Conservation (phyloP, 768 basidiomycete species). For the Pleurotus pulmonarius region DNA sequence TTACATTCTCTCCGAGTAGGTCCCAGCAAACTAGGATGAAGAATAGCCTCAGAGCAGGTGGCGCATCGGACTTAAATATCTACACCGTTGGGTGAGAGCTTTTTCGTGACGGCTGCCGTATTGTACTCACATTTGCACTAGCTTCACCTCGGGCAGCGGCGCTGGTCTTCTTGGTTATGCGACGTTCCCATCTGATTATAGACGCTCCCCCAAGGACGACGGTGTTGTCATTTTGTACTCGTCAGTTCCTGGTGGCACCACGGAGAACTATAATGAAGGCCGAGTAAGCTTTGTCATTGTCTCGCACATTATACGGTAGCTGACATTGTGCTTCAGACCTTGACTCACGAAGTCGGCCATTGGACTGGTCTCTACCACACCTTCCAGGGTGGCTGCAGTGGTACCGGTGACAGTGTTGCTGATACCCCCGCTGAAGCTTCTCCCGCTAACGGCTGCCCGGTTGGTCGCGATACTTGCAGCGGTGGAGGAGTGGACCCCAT, state of each 20-base stretch:
- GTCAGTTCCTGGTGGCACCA: constrained; percentile 40
- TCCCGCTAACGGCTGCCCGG: constrained; percentile 39
- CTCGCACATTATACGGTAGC: constrained; percentile 14
- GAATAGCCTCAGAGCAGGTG: constrained; percentile 37
- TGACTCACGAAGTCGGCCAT: constrained; percentile 59
- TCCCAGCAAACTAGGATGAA: constrained; percentile 47
- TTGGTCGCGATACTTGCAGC: constrained; percentile 31
- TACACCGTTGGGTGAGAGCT: constrained; percentile 44
- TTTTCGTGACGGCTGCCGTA: not conserved
- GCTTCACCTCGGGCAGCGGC: constrained; percentile 33
- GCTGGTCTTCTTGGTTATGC: constrained; percentile 49
- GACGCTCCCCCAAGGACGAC: constrained; percentile 37
- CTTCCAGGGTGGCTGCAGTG: constrained; percentile 47
- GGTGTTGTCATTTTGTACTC: constrained; percentile 43
- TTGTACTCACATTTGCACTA: constrained; percentile 6
- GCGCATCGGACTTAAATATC: constrained; percentile 37
- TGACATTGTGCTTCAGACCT: constrained; percentile 27
- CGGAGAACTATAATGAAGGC: constrained; percentile 38
- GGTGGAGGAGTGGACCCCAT: constrained; percentile 41
- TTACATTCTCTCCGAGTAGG: not conserved
- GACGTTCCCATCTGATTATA: constrained; percentile 46
- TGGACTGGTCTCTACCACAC: constrained; percentile 60
- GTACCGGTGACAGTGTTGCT: constrained; percentile 37
- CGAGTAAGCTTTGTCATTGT: constrained; percentile 19
- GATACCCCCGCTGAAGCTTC: constrained; percentile 46